phyloP scores from a whole-genome alignment of 225 moss, liverwort and hornwort genomes.

The Sphagnum contortum region DNA sequence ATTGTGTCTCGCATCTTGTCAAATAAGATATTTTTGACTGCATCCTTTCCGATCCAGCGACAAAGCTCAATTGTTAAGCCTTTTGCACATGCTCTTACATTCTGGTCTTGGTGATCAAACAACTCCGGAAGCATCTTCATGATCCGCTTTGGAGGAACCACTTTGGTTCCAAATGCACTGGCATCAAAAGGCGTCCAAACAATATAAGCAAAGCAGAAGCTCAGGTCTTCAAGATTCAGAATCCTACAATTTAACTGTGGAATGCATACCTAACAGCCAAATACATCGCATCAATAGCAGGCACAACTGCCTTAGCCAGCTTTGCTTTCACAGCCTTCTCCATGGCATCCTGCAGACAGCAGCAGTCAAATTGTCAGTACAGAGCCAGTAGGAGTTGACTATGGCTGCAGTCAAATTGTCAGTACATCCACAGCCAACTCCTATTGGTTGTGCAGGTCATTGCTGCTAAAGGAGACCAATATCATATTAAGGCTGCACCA shows the following conservation, averaged over 20 bases:
- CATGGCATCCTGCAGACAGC: conserved; percentile 60
- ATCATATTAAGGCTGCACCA: too few relatives aligned
- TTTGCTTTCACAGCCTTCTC: conserved; percentile 95
- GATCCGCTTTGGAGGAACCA: conserved; percentile 91
- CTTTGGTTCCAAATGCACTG: conserved; percentile 91
- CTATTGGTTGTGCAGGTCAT: too few relatives aligned
- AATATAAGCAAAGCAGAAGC: conserved; percentile 1
- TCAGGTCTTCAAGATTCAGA: not conserved
- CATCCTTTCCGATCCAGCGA: conserved; percentile 96
- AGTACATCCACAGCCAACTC: too few relatives aligned
- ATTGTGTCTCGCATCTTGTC: conserved; percentile 98
- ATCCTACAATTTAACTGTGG: too few relatives aligned
- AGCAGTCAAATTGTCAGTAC: too few relatives aligned
- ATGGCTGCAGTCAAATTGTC: too few relatives aligned
- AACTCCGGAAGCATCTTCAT: conserved; percentile 92
- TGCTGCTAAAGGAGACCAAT: too few relatives aligned
- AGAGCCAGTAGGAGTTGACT: too few relatives aligned
- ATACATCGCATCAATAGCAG: conserved; percentile 93
- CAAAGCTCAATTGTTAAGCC: conserved; percentile 96
- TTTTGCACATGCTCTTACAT: conserved; percentile 91
- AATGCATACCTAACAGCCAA: conserved; percentile 58
- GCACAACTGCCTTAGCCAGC: conserved; percentile 90
- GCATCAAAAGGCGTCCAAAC: not conserved
- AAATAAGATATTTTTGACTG: conserved; percentile 84
- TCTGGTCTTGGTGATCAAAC: conserved; percentile 93